Evolutionary conservation across 2,329 filamentous ascomycete species (phyloP).

Genomic region (Venturia nashicola): DNA sequence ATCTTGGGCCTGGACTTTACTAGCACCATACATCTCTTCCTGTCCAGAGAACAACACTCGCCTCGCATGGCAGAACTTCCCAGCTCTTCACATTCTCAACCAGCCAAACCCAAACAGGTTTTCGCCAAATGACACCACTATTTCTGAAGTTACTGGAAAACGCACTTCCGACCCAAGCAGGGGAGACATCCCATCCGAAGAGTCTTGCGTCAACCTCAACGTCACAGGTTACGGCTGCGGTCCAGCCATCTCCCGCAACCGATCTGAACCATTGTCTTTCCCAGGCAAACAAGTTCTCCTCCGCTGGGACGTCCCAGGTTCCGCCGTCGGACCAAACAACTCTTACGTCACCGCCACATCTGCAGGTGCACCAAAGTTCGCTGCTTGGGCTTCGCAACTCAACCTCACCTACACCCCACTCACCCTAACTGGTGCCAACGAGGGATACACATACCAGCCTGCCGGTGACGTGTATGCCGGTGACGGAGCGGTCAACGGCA

Average conservation of each 20-base stretch:
- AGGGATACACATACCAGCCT: conserved; percentile 61
- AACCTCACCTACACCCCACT: conserved; percentile 39
- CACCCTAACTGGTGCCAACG: conserved; percentile 52
- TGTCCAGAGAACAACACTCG: conserved; percentile 64
- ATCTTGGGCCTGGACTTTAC: conserved; percentile 71
- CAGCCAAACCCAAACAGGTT: conserved; percentile 62
- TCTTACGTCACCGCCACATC: conserved; percentile 56
- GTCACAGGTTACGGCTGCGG: conserved; percentile 44
- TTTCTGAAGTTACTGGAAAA: conserved; percentile 52
- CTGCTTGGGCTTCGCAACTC: conserved; percentile 66
- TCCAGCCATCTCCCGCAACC: conserved; percentile 56
- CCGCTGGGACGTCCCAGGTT: conserved; percentile 59
- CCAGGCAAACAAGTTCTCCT: conserved; percentile 61
- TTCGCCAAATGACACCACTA: conserved; percentile 47
- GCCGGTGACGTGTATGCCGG: conserved; percentile 53
- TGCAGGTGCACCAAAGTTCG: conserved; percentile 50
- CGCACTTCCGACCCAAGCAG: conserved; percentile 44
- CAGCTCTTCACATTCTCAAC: conserved; percentile 57
- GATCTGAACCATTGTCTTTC: conserved; percentile 58
- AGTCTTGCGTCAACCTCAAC: conserved; percentile 47
- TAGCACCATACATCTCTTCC: conserved; percentile 68
- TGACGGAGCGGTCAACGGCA: conserved; percentile 61
- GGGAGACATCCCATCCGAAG: conserved; percentile 29
- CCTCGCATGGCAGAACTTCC: conserved; percentile 77
- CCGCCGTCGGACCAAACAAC: conserved; percentile 65